phyloP scores from a whole-genome alignment of 768 basidiomycete genomes.

The Phylloporus sp. region DNA sequence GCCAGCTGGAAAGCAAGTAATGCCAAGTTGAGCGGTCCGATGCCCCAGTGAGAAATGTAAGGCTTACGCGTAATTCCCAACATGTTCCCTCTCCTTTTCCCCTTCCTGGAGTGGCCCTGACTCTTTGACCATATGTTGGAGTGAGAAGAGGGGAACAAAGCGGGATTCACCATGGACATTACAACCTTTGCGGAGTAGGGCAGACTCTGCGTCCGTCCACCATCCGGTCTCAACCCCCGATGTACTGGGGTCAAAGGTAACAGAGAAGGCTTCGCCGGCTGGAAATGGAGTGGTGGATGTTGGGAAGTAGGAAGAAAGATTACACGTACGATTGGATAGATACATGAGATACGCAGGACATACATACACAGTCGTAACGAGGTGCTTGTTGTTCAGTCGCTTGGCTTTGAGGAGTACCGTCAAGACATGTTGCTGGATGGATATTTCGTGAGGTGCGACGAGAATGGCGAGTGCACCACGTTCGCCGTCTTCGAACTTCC shows the following conservation, averaged over 20 bases:
- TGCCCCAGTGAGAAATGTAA: too few relatives aligned
- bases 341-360: conserved; percentile 29
- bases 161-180: neutral
- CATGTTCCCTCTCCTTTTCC: too few relatives aligned
- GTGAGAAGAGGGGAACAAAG: conserved; percentile 9
- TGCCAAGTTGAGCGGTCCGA: too few relatives aligned
- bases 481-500: conserved; percentile 19
- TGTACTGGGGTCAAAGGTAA: neutral
- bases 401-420: conserved; percentile 5
- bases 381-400: conserved; percentile 14
- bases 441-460: conserved; percentile 17
- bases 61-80: too few relatives aligned
- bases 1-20: conserved; percentile 4
- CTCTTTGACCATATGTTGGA: conserved; percentile 6
- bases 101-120: too few relatives aligned
- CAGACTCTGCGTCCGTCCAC: conserved; percentile 7
- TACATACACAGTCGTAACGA: conserved; percentile 23
- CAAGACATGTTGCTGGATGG: conserved; percentile 2
- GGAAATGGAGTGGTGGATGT: neutral
- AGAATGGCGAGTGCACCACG: conserved; percentile 30
- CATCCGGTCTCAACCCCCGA: neutral
- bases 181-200: conserved; percentile 3
- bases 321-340: conserved; percentile 11
- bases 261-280: conserved; percentile 10
- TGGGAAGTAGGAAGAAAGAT: neutral